Percentiles rank a stretch among this genome's conserved stretches.
These are phyloP conservation scores for Coemansia sp. DNA, from an alignment of 192 early-diverging fungal genomes.

Conservation along the genomic window DNA sequence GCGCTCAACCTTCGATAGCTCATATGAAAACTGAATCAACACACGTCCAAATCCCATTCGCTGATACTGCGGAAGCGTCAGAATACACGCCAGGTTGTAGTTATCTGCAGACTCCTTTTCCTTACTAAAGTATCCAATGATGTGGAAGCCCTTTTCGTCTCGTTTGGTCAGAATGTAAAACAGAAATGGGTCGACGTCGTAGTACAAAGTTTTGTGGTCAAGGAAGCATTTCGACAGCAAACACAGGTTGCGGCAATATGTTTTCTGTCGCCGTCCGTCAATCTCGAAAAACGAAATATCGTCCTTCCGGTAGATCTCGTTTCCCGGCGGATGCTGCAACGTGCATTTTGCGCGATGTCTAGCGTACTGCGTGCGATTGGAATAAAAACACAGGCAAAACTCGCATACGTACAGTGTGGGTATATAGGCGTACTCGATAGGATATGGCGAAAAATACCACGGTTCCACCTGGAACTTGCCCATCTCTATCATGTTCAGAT, in stretches of 20 bases:
- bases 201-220: conserved; percentile 99
- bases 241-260: conserved; percentile 94
- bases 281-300: conserved; percentile 97
- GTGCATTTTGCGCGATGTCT: conserved; percentile 87
- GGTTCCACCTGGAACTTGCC: conserved; percentile 90
- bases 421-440: conserved; percentile 77
- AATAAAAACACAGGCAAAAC: conserved; percentile 88
- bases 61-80: conserved; percentile 97
- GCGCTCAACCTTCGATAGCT: conserved; percentile 91
- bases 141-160: conserved; percentile 83
- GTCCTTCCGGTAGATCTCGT: conserved; percentile 96
- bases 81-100: conserved; percentile 98
- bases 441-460: conserved; percentile 99
- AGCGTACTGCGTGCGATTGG: conserved; percentile 68
- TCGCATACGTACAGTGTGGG: conserved; percentile 92
- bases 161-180: conserved; percentile 94
- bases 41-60: conserved; percentile 92
- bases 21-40: conserved; percentile 96
- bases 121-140: conserved; percentile 99
- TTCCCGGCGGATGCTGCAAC: conserved; percentile 94
- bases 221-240: conserved; percentile 95
- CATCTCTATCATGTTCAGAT: conserved; percentile 90
- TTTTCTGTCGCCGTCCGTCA: conserved; percentile 90
- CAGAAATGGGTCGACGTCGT: conserved; percentile 97
- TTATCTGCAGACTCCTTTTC: conserved; percentile 96